phyloP scores from a whole-genome alignment of 176 grass and related monocot genomes.

The Calamus simplicifolius region DNA sequence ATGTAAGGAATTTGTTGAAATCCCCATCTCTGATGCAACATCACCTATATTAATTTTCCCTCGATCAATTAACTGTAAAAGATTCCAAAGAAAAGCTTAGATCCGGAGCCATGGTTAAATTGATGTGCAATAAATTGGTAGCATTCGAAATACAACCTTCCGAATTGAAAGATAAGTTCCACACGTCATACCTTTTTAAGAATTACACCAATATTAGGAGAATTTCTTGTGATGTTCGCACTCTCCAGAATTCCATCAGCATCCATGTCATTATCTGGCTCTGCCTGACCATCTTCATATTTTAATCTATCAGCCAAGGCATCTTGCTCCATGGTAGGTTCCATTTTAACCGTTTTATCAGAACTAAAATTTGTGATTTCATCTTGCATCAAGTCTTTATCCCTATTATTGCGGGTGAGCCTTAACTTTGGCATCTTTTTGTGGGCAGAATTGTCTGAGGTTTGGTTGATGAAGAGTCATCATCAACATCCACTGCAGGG shows the following conservation, averaged over 20 bases:
- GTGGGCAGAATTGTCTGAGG: slow-evolving; percentile 20
- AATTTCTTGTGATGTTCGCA: slow-evolving; percentile 34
- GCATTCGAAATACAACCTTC: no score
- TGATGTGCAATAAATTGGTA: no score
- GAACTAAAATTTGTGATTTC: slow-evolving; percentile 33
- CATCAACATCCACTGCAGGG: slow-evolving; percentile 12
- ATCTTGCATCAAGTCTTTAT: slow-evolving; percentile 35
- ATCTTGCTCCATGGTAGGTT: slow-evolving; percentile 32
- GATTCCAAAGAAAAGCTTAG: neutral
- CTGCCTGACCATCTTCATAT: slow-evolving; percentile 28
- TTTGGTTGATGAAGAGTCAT: slow-evolving; percentile 13
- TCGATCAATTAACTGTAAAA: slow-evolving; percentile 72
- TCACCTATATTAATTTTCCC: slow-evolving; percentile 68
- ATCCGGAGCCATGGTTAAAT: no score
- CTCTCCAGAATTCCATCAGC: slow-evolving; percentile 22
- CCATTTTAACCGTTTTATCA: slow-evolving; percentile 40
- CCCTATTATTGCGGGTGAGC: slow-evolving; percentile 84
- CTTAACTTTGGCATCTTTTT: slow-evolving; percentile 64
- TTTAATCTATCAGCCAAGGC: slow-evolving; percentile 25
- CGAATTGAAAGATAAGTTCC: no score
- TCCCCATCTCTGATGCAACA: slow-evolving; percentile 85
- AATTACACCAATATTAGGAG: slow-evolving; percentile 52
- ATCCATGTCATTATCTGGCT: slow-evolving; percentile 28
- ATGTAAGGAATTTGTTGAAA: slow-evolving; percentile 86
- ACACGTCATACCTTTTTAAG: slow-evolving; percentile 63